These are phyloP conservation scores for Kodamaea laetipori DNA, from an alignment of 805 yeast genomes.

Conservation along the genomic window DNA sequence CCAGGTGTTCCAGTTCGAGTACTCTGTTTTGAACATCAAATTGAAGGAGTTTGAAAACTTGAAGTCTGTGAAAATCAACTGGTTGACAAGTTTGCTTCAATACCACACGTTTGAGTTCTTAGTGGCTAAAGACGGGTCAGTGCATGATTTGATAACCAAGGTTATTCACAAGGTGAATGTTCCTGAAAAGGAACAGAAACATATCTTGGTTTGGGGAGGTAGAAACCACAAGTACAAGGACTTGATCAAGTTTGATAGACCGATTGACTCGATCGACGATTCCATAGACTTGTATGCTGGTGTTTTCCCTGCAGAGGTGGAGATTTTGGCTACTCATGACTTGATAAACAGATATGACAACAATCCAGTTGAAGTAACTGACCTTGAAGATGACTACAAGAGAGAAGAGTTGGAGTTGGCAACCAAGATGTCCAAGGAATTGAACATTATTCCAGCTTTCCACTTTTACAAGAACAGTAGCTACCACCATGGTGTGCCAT, in stretches of 20 bases:
- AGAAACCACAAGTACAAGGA: slow-evolving; percentile 41
- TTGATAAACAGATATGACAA: slow-evolving; percentile 29
- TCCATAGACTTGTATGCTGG: slow-evolving; percentile 43
- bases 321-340: slow-evolving; percentile 39
- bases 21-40: slow-evolving; percentile 75
- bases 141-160: slow-evolving; percentile 56
- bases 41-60: slow-evolving; percentile 76
- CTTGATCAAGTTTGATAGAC: slow-evolving; percentile 37
- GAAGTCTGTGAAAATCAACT: slow-evolving; percentile 62
- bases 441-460: slow-evolving; percentile 60
- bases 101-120: slow-evolving; percentile 69
- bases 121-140: slow-evolving; percentile 62
- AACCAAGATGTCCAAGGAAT: slow-evolving; percentile 27
- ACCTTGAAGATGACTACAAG: slow-evolving; percentile 27
- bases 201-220: slow-evolving; percentile 61
- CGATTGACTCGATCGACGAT: slow-evolving; percentile 37
- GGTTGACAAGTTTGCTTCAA: slow-evolving; percentile 72
- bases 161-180: slow-evolving; percentile 57
- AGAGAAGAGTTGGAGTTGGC: slow-evolving; percentile 26
- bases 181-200: slow-evolving; percentile 46
- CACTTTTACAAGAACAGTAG: slow-evolving; percentile 75
- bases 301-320: slow-evolving; percentile 45
- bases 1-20: slow-evolving; percentile 54
- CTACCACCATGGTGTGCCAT: slow-evolving; percentile 80
- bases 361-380: slow-evolving; percentile 23